Base-by-base conservation (phyloP, 2,329 filamentous ascomycete species). In the Talaromyces amestolkiae region DNA sequence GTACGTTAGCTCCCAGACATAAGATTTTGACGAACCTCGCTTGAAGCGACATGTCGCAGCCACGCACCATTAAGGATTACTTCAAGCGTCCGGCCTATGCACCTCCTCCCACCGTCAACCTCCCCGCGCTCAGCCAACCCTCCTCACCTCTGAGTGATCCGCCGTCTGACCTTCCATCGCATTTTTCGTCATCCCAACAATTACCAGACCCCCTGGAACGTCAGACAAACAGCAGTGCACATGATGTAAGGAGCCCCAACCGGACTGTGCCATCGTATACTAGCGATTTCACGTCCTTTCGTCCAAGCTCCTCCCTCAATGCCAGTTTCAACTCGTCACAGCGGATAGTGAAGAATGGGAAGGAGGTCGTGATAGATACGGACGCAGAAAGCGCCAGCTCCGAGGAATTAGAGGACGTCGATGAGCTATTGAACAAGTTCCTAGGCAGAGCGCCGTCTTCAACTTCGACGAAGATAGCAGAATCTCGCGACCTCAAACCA, bases 381-480 rank as follows among this genome's bases (percentile, higher is more conserved):
- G 91, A 93, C 71, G 89, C 90, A 10, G 89, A 91, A n/a, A 85
- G 85, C 19, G 84, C 83, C 33, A 83, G 85, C 58, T 89, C 89
- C 0, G 80, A 85, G 65, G 81, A 78, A 61, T 84, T 87, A 22
- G 83, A 84, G 66, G 82, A 84, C 33, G 80, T 89, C 15, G 82
- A 84, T 5, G 81, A 84, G 51, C 74, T 89, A 1, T 72, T 84
- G 17, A 70, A 71, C 22, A 71, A 66, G 41, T 72, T 75, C 24
- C 65, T 69, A 15, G 66, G 68, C 35, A 66, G 68, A 49, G 63
- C 68, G 19, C 65, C 68, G 1, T 61, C 68, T 39, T 62, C 58
- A 3, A 65, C 69, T n/a, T 65, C 70, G n/a, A 66, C 51, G 19
- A 65, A 62, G 15, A 67, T 65, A 41, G 31, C 33, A 13, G 53